Evolutionary conservation across 768 basidiomycete species (phyloP).

Genomic region (Xerocomellus chrysenteron): DNA sequence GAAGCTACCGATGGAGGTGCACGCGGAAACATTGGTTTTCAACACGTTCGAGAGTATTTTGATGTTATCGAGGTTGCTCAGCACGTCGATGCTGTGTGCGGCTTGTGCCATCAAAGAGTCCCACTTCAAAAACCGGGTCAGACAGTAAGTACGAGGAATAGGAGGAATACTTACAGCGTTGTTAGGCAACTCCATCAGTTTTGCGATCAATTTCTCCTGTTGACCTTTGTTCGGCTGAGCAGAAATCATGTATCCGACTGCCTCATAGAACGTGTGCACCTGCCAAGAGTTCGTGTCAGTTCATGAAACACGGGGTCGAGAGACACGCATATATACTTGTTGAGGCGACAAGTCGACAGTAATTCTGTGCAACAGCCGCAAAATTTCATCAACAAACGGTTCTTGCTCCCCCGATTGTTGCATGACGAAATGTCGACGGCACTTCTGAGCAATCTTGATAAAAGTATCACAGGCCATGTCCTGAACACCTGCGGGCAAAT

Average conservation of each 20-base stretch:
- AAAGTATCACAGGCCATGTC: constrained; percentile 99
- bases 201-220: constrained; percentile 92
- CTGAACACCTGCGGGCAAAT: constrained; percentile 71
- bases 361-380: constrained; percentile 87
- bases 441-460: constrained; percentile 99
- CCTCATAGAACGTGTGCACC: constrained; percentile 98
- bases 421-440: constrained; percentile 97
- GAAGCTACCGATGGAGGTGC: constrained; percentile 94
- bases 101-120: constrained; percentile 97
- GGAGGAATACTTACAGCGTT: constrained; percentile 68
- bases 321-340: constrained; percentile 44
- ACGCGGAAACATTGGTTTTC: constrained; percentile 98
- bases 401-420: constrained; percentile 96
- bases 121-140: constrained; percentile 60
- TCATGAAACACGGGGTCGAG: background rate
- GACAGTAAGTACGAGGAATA: background rate
- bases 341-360: constrained; percentile 93
- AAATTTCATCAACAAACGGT: constrained; percentile 97
- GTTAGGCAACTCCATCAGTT: constrained; percentile 96
- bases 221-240: constrained; percentile 97
- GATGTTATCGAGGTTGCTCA: constrained; percentile 89
- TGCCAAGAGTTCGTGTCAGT: constrained; percentile 21
- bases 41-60: constrained; percentile 95
- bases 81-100: constrained; percentile 86
- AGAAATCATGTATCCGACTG: constrained; percentile 99